Evolutionary conservation across 1,139 yeast species (phyloP).

Genomic region (Pichia sorboxylosa): DNA sequence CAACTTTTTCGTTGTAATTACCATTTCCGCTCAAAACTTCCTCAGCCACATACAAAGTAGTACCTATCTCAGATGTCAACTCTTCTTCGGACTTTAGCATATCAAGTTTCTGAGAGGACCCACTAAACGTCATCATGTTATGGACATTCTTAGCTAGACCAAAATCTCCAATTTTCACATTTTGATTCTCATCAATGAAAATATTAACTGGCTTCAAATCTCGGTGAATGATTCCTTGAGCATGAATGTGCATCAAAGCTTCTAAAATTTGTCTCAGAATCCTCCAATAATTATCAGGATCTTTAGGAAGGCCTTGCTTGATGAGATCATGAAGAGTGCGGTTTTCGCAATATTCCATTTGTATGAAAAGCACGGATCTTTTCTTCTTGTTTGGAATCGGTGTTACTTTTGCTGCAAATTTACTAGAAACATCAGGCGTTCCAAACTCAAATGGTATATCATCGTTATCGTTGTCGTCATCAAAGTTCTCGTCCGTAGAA

Average conservation of each 20-base stretch:
- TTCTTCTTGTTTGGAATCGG: conserved; percentile 12
- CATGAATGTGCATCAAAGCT: conserved; percentile 82
- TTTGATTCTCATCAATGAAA: conserved; percentile 81
- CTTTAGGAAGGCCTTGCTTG: conserved; percentile 57
- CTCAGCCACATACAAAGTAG: conserved; percentile 82
- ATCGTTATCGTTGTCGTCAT: conserved; percentile 2
- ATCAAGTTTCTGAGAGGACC: conserved; percentile 12
- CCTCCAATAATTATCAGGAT: conserved; percentile 80
- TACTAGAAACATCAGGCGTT: conserved; percentile 6
- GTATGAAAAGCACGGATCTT: conserved; percentile 60
- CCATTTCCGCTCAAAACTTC: conserved; percentile 68
- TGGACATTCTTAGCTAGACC: conserved; percentile 84
- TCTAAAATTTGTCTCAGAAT: conserved; percentile 79
- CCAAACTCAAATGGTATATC: conserved; percentile 12
- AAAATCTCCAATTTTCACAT: conserved; percentile 92
- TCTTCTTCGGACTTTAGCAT: conserved; percentile 42
- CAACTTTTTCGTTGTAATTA: conserved; percentile 80
- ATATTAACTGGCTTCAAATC: conserved; percentile 94
- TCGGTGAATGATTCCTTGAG: conserved; percentile 89
- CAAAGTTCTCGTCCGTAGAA: conserved; percentile 3
- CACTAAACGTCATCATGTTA: conserved; percentile 24
- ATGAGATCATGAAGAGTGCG: conserved; percentile 79
- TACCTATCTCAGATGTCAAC: conserved; percentile 85
- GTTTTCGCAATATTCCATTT: conserved; percentile 98
- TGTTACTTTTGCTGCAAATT: conserved; percentile 2